A percentile compares a stretch with the other conserved stretches of the same genome.
These are phyloP conservation scores for Cephaloascus fragrans DNA, from an alignment of 805 yeast genomes.

Conservation along the genomic window DNA sequence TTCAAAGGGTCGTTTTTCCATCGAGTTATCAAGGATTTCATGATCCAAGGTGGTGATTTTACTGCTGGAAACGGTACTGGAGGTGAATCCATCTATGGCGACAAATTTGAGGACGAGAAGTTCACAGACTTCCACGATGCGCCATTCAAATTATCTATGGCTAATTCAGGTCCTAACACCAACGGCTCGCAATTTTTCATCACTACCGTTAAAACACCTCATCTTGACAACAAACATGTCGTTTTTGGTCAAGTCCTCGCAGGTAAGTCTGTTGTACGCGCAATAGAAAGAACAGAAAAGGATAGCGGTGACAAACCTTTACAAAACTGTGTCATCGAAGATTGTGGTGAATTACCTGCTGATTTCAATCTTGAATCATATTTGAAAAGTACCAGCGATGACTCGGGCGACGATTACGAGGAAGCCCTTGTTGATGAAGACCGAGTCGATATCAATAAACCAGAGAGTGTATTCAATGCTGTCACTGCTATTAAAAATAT, in stretches of 20 bases:
- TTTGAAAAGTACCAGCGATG: conserved; percentile 44
- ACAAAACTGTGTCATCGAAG: conserved; percentile 58
- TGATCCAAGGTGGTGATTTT: conserved; percentile 95
- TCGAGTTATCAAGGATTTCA: conserved; percentile 78
- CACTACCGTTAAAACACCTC: conserved; percentile 90
- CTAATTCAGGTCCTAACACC: conserved; percentile 92
- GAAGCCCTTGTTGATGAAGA: conserved; percentile 69
- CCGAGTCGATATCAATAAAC: conserved; percentile 44
- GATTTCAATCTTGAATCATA: conserved; percentile 42
- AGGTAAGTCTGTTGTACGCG: conserved; percentile 75
- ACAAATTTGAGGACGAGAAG: conserved; percentile 85
- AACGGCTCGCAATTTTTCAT: conserved; percentile 95
- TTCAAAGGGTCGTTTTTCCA: conserved; percentile 90
- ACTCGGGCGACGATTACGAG: conserved; percentile 79
- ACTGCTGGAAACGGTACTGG: conserved; percentile 68
- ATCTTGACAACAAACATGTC: conserved; percentile 90
- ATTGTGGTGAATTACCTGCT: conserved; percentile 68
- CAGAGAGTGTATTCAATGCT: conserved; percentile 61
- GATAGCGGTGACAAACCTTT: conserved; percentile 63
- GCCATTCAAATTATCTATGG: conserved; percentile 92
- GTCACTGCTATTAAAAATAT: conserved; percentile 58
- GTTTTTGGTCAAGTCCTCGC: conserved; percentile 85
- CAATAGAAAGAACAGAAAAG: conserved; percentile 64
- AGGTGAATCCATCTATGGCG: conserved; percentile 78
- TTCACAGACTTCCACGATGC: conserved; percentile 65